A percentile compares a stretch with the other conserved stretches of the same genome.
Evolutionary conservation across 2,329 filamentous ascomycete species (phyloP).

Genomic region (Sclerotinia sclerotiorum): DNA sequence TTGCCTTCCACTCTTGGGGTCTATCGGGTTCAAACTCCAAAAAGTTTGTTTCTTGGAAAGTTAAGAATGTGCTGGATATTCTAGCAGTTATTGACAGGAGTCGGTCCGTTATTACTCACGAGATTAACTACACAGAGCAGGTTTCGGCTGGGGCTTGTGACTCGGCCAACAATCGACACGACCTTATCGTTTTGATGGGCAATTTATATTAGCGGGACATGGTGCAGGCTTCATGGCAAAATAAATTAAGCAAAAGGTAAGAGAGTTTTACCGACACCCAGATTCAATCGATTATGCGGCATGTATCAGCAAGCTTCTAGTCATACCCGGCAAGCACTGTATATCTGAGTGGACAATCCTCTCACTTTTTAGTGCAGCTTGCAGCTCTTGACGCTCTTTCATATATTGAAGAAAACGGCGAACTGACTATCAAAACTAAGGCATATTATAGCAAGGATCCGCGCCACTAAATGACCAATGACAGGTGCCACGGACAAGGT

Average conservation of each 20-base stretch:
- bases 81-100: slow-evolving; percentile 18
- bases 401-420: slow-evolving; percentile 17
- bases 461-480: slow-evolving; percentile 19
- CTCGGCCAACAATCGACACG: slow-evolving; percentile 18
- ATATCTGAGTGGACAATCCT: slow-evolving; percentile 16
- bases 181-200: slow-evolving; percentile 26
- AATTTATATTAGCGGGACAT: slow-evolving; percentile 27
- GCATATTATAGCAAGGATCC: background rate
- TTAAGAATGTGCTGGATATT: slow-evolving; percentile 5
- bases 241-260: slow-evolving; percentile 15
- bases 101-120: slow-evolving; percentile 21
- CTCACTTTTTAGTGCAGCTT: slow-evolving; percentile 9
- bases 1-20: slow-evolving; percentile 13
- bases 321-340: slow-evolving; percentile 11
- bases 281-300: slow-evolving; percentile 15
- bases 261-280: slow-evolving; percentile 21
- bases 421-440: slow-evolving; percentile 16
- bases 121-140: slow-evolving; percentile 2
- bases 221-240: slow-evolving; percentile 17
- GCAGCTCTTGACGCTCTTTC: background rate
- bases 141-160: slow-evolving; percentile 15
- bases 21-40: slow-evolving; percentile 2
- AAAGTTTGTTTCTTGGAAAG: slow-evolving; percentile 9
- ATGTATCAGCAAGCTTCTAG: slow-evolving; percentile 10
- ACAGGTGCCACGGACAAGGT: slow-evolving; percentile 16